Evolutionary conservation across 768 basidiomycete genomes (phyloP).

Genomic region (Hericium alpestre): DNA sequence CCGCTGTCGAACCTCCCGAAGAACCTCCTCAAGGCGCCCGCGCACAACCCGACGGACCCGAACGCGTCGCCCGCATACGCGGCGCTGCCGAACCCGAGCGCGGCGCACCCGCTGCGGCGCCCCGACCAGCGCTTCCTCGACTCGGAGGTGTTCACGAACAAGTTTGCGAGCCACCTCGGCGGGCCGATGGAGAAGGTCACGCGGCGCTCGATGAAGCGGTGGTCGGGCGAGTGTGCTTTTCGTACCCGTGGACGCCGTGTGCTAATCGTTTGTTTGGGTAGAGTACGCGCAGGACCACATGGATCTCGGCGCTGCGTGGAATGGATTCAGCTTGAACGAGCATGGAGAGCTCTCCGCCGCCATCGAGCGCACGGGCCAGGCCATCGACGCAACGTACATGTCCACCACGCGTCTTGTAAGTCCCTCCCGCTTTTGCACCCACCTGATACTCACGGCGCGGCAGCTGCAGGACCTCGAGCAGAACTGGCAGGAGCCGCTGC

Average conservation of each 20-base stretch:
- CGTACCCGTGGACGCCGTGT: no score
- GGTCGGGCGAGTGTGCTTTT: slow-evolving; percentile 58
- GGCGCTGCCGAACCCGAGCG: slow-evolving; percentile 80
- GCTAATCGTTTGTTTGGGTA: slow-evolving; percentile 14
- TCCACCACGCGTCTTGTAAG: slow-evolving; percentile 82
- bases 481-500: slow-evolving; percentile 90
- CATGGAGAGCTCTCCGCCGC: slow-evolving; percentile 61
- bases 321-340: slow-evolving; percentile 90
- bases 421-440: slow-evolving; percentile 3
- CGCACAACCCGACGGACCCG: slow-evolving; percentile 85
- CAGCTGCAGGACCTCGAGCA: slow-evolving; percentile 92
- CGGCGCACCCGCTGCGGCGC: slow-evolving; percentile 77
- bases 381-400: slow-evolving; percentile 87
- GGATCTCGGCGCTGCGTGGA: slow-evolving; percentile 84
- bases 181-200: slow-evolving; percentile 97
- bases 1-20: slow-evolving; percentile 87
- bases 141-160: slow-evolving; percentile 90
- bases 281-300: slow-evolving; percentile 81
- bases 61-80: slow-evolving; percentile 64
- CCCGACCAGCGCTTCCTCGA: slow-evolving; percentile 95
- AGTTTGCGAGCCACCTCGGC: slow-evolving; percentile 85
- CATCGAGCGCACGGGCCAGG: slow-evolving; percentile 95
- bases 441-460: background rate
- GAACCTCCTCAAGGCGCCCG: slow-evolving; percentile 91
- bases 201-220: slow-evolving; percentile 81